phyloP scores from a whole-genome alignment of 225 moss, liverwort and hornwort species.

The Polytrichum formosum region DNA sequence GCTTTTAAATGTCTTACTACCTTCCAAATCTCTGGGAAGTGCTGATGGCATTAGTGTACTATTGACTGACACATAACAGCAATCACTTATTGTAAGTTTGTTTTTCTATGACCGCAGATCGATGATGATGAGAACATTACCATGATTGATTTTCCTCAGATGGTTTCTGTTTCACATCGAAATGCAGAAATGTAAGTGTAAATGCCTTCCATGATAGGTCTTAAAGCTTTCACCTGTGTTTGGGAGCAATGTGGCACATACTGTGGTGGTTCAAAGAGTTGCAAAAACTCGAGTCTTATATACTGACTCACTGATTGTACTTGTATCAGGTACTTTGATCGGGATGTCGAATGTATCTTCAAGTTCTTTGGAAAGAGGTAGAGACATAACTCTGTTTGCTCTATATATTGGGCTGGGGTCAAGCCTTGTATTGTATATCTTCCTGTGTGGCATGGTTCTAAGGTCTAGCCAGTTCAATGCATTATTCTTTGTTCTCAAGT shows the following conservation, averaged over 20 bases:
- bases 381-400: background rate
- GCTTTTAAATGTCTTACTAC: too few species aligned
- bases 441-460: background rate
- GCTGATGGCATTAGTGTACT: too few species aligned
- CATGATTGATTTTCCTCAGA: slow-evolving; percentile 98
- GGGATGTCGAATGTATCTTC: slow-evolving; percentile 97
- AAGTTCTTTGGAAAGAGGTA: slow-evolving; percentile 97
- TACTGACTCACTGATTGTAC: slow-evolving; percentile 9
- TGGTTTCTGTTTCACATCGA: slow-evolving; percentile 94
- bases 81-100: background rate
- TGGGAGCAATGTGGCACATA: too few species aligned
- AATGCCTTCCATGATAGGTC: background rate
- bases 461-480: background rate
- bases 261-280: background rate
- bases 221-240: too few species aligned
- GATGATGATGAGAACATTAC: slow-evolving; percentile 83
- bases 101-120: slow-evolving; percentile 36
- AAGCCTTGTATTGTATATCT: background rate
- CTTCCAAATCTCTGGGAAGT: too few species aligned
- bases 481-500: background rate
- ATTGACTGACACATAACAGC: background rate
- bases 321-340: slow-evolving; percentile 80
- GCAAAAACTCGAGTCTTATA: too few species aligned
- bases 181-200: slow-evolving; percentile 88
- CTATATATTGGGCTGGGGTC: background rate